Evolutionary conservation across 2,329 filamentous ascomycete species (phyloP), one percentile per base, ranked within the genome.

Genomic region (Aspergillus sp.): DNA sequence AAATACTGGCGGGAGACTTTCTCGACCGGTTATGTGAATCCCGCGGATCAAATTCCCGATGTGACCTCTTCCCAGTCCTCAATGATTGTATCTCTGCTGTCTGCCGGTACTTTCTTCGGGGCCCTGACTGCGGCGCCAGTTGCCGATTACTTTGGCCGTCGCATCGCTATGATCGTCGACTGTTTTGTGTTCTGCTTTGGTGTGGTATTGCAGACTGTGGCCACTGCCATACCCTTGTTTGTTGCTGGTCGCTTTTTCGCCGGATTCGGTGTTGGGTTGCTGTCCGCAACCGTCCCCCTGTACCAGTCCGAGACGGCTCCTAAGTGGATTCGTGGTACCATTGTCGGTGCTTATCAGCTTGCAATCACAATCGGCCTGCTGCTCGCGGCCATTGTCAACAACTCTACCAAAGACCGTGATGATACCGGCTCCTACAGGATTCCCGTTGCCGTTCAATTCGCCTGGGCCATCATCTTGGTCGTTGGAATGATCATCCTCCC

Each of bases 221-320:
- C 69, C 2, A 68, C 67, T n/a, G 58, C 64, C 0, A 70, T 71
- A 8, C 68, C 69, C 0, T 59, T 69, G 5, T 74, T 75, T 22
- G 79, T 84, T 54, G 80, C 76, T 5, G 81, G 82, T 18, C 80
- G 82, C 22, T 69, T 82, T 56, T 78, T 81, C 41, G 73, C 72
- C 18, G 74, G 74, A 5, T 67, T 73, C 52, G 89, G 89, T 78
- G 89, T 92, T 68, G 89, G 89, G 71, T 89, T 91, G 70, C 86
- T 90, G 65, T 91, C 88, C 13, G 88, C 89, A 66, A 87, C 90
- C 62, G 84, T 71, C 36, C 65, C 69, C 66, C 80, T 91, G 53
- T 92, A 93, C 83, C 92, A 93, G 87, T 91, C 88, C 43, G 90
- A 93, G 76, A 90, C 91, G 66, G 71, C 74, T 32, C 87, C 88